phyloP scores from a whole-genome alignment of 179 eudicot species.

The Sideroxylon spinosum region DNA sequence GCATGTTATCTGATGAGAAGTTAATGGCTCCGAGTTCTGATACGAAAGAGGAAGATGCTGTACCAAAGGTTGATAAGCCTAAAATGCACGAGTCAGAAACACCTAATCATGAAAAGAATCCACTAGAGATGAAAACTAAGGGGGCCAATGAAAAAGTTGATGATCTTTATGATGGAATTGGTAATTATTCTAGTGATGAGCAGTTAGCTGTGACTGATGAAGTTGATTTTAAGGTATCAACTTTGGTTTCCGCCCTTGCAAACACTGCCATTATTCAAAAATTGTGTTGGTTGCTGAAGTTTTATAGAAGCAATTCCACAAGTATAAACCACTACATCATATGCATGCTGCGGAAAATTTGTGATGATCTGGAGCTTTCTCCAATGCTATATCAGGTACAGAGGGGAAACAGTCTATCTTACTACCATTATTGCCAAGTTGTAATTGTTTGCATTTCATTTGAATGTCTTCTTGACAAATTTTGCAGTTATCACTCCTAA shows the following conservation, averaged over 20 bases:
- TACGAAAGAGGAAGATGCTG: slow-evolving; percentile 25
- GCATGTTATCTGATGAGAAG: slow-evolving; percentile 14
- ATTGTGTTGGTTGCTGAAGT: slow-evolving; percentile 88
- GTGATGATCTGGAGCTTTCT: slow-evolving; percentile 90
- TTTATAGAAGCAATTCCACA: slow-evolving; percentile 71
- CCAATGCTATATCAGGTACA: slow-evolving; percentile 97
- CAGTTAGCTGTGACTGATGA: slow-evolving; percentile 52
- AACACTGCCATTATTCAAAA: slow-evolving; percentile 50
- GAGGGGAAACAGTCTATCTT: neutral
- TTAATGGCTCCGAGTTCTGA: slow-evolving; percentile 18
- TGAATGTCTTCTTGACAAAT: slow-evolving; percentile 20
- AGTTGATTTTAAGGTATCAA: slow-evolving; percentile 76
- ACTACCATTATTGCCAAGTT: neutral
- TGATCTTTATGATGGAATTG: slow-evolving; percentile 31
- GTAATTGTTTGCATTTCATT: slow-evolving; percentile 21
- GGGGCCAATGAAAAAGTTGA: slow-evolving; percentile 31
- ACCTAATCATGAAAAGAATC: slow-evolving; percentile 25
- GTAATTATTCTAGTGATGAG: slow-evolving; percentile 73
- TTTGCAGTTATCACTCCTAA: slow-evolving; percentile 75
- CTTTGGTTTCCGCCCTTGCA: slow-evolving; percentile 72
- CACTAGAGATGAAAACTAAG: slow-evolving; percentile 28
- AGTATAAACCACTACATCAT: slow-evolving; percentile 80
- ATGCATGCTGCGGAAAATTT: slow-evolving; percentile 64
- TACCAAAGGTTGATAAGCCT: slow-evolving; percentile 26
- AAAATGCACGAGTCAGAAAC: slow-evolving; percentile 28